These are phyloP conservation scores for Cystobasidium slooffiae DNA, from an alignment of 1,284 basidiomycete species.

Conservation along the genomic window DNA sequence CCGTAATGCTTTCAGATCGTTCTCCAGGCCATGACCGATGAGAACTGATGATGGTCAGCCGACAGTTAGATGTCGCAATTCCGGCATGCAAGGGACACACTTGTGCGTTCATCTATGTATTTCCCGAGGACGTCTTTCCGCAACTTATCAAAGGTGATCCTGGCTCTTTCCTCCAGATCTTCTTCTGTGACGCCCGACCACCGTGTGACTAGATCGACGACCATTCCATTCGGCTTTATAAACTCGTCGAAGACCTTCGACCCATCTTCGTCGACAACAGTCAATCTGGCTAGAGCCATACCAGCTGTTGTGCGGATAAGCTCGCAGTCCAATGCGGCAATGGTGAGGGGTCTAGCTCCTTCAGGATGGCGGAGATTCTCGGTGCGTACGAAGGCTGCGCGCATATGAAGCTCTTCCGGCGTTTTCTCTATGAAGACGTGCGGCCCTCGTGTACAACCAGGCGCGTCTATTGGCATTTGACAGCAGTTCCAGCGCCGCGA, in stretches of 20 bases:
- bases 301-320: constrained; percentile 91
- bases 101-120: constrained; percentile 75
- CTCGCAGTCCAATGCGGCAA: constrained; percentile 81
- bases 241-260: constrained; percentile 77
- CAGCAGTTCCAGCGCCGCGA: constrained; percentile 53
- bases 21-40: constrained; percentile 67
- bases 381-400: constrained; percentile 71
- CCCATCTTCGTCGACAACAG: constrained; percentile 77
- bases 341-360: constrained; percentile 40
- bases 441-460: constrained; percentile 53
- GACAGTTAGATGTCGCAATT: no score
- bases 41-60: constrained; percentile 62
- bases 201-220: constrained; percentile 83
- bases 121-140: constrained; percentile 67
- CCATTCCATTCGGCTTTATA: constrained; percentile 74
- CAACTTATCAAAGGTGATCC: constrained; percentile 69
- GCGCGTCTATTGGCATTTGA: constrained; percentile 42
- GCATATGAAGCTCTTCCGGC: constrained; percentile 69
- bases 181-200: constrained; percentile 81
- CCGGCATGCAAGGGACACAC: no score
- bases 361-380: constrained; percentile 53
- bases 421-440: constrained; percentile 67
- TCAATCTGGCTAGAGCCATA: constrained; percentile 81
- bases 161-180: constrained; percentile 64
- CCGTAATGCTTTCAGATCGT: constrained; percentile 56